Conservation (phyloP, 2,329 filamentous ascomycete genomes). For the Akanthomyces dipterigenus region DNA sequence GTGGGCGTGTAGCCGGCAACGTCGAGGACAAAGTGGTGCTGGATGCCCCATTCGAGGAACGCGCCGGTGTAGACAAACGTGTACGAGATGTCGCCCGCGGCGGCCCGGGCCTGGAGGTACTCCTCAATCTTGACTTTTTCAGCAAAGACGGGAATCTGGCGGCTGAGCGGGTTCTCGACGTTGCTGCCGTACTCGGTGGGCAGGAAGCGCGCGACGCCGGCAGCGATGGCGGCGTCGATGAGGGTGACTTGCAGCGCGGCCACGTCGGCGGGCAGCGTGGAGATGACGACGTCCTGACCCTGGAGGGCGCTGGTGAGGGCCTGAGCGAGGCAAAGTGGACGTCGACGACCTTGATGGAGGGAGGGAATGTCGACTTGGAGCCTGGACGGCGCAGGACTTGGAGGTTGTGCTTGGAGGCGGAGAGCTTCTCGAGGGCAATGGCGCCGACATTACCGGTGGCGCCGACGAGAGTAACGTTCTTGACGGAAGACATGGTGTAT, state of each 20-base stretch:
- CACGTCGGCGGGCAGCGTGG: conserved; percentile 31
- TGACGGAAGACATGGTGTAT: conserved; percentile 13
- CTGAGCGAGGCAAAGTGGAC: conserved; percentile 39
- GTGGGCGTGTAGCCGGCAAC: conserved; percentile 33
- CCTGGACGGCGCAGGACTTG: conserved; percentile 42
- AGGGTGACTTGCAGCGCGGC: conserved; percentile 38
- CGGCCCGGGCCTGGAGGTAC: conserved; percentile 3
- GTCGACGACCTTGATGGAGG: conserved; percentile 34
- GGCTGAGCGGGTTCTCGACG: conserved; percentile 16
- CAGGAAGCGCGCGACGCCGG: conserved; percentile 46
- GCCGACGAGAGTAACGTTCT: conserved; percentile 21
- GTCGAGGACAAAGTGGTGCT: conserved; percentile 8
- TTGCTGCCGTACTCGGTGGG: conserved; percentile 40
- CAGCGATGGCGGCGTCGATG: conserved; percentile 44
- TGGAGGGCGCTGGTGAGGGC: conserved; percentile 39
- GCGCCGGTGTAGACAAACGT: conserved; percentile 28
- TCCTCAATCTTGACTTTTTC: conserved; percentile 15
- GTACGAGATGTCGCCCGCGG: conserved; percentile 15
- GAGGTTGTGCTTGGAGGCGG: conserved; percentile 24
- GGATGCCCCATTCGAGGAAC: conserved; percentile 17
- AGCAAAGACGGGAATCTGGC: conserved; percentile 13
- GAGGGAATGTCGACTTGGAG: conserved; percentile 29
- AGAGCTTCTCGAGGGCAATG: conserved; percentile 3
- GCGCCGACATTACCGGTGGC: conserved; percentile 12
- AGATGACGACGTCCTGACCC: conserved; percentile 46